Evolutionary conservation across 768 basidiomycete species (phyloP).

Genomic region (Hypsizygus marmoreus): DNA sequence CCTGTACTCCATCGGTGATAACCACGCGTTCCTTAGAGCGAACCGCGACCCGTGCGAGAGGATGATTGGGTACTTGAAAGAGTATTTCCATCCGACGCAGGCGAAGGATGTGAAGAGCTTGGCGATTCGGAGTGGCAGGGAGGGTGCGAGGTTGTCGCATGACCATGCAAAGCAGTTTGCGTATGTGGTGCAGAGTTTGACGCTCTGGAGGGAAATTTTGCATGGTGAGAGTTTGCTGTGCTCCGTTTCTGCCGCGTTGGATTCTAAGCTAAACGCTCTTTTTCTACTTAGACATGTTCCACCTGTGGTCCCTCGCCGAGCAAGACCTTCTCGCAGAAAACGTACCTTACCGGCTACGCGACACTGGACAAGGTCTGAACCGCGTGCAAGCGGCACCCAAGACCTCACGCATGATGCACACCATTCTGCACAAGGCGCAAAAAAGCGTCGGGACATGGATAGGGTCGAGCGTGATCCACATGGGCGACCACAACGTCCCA

Average conservation of each 20-base stretch:
- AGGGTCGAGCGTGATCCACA: conserved; percentile 85
- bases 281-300: conserved; percentile 73
- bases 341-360: conserved; percentile 75
- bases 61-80: conserved; percentile 77
- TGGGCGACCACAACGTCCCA: conserved; percentile 86
- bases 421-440: conserved; percentile 82
- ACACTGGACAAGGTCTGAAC: conserved; percentile 90
- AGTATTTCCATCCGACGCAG: conserved; percentile 75
- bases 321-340: conserved; percentile 79
- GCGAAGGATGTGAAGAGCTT: conserved; percentile 68
- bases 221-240: conserved; percentile 57
- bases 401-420: conserved; percentile 89
- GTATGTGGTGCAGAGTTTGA: conserved; percentile 84
- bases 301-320: conserved; percentile 80
- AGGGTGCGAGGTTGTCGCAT: conserved; percentile 79
- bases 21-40: conserved; percentile 82
- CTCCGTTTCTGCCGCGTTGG: too few species aligned
- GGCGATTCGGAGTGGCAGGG: conserved; percentile 79
- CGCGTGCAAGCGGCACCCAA: conserved; percentile 86
- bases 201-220: conserved; percentile 83
- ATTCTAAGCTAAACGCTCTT: conserved; percentile 6
- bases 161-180: conserved; percentile 85
- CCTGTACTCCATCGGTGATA: conserved; percentile 87
- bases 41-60: conserved; percentile 89
- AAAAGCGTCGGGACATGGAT: conserved; percentile 81